Evolutionary conservation across 2,329 filamentous ascomycete species (phyloP).

Genomic region (Aquanectria penicillioides): DNA sequence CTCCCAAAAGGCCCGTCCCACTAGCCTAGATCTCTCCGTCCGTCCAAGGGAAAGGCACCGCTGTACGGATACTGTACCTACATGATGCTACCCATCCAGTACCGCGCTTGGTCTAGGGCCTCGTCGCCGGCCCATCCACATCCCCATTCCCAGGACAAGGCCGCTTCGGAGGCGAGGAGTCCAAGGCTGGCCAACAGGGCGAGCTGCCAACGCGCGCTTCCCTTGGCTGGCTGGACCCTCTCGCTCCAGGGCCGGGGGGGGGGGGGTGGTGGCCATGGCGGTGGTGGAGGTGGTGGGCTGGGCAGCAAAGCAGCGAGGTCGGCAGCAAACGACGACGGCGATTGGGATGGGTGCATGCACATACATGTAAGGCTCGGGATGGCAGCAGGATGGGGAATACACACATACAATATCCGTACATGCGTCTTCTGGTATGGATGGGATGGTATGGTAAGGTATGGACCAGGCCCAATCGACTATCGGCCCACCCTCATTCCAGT

Average conservation of each 20-base stretch:
- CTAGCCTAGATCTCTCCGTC: constrained; percentile 39
- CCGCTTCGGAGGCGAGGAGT: neutral
- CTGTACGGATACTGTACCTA: constrained; percentile 22
- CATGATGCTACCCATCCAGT: constrained; percentile 11
- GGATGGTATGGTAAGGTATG: constrained; percentile 28
- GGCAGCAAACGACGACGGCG: neutral
- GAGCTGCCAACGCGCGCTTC: too few relatives aligned
- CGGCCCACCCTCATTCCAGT: constrained; percentile 43
- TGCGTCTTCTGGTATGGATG: constrained; percentile 1
- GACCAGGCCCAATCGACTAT: constrained; percentile 21
- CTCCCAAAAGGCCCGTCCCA: constrained; percentile 43
- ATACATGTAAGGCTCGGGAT: too few relatives aligned
- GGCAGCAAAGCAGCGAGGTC: neutral
- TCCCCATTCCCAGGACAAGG: neutral
- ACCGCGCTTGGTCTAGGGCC: constrained; percentile 36
- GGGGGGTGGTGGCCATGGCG: too few relatives aligned
- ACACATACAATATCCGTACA: too few relatives aligned
- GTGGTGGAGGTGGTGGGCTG: neutral
- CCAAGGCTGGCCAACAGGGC: too few relatives aligned
- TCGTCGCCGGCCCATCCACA: neutral
- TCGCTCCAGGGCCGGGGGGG: too few relatives aligned
- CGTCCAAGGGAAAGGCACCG: constrained; percentile 33
- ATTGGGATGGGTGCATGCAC: neutral
- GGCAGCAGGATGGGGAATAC: neutral
- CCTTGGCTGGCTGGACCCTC: too few relatives aligned